Conservation (phyloP, 805 yeast genomes). For the Hanseniaspora taiwanica region DNA sequence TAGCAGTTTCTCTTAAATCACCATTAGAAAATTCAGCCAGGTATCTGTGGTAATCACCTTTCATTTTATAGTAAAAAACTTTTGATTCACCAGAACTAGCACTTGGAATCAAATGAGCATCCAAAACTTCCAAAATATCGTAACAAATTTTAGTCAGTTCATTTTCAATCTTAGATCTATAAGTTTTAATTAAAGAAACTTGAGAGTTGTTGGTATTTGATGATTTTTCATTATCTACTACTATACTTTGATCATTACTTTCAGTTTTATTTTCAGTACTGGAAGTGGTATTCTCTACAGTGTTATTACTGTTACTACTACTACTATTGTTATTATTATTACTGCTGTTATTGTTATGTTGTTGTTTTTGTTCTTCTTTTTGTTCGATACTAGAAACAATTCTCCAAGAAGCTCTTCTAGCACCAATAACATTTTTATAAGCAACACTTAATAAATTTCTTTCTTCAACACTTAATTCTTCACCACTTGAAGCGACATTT, state of each 20-base stretch:
- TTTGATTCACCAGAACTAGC: constrained; percentile 96
- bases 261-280: background rate
- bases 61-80: constrained; percentile 97
- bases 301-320: too few species aligned
- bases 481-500: constrained; percentile 90
- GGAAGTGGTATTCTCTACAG: background rate
- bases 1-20: constrained; percentile 85
- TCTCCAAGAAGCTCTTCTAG: constrained; percentile 99
- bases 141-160: constrained; percentile 90
- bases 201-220: constrained; percentile 43
- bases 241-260: background rate
- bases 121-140: constrained; percentile 79
- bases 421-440: constrained; percentile 96
- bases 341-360: constrained; percentile 20
- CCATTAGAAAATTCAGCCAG: constrained; percentile 91
- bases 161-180: constrained; percentile 87
- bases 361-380: constrained; percentile 94
- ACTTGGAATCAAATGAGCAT: constrained; percentile 80
- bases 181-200: constrained; percentile 79
- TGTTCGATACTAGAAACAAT: constrained; percentile 96
- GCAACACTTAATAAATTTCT: constrained; percentile 95
- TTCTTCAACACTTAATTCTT: constrained; percentile 93
- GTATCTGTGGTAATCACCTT: constrained; percentile 99
- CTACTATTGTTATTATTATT: background rate
- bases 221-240: constrained; percentile 5